phyloP scores from a whole-genome alignment of 2,329 filamentous ascomycete species.

The Sphaerostilbella broomeana region DNA sequence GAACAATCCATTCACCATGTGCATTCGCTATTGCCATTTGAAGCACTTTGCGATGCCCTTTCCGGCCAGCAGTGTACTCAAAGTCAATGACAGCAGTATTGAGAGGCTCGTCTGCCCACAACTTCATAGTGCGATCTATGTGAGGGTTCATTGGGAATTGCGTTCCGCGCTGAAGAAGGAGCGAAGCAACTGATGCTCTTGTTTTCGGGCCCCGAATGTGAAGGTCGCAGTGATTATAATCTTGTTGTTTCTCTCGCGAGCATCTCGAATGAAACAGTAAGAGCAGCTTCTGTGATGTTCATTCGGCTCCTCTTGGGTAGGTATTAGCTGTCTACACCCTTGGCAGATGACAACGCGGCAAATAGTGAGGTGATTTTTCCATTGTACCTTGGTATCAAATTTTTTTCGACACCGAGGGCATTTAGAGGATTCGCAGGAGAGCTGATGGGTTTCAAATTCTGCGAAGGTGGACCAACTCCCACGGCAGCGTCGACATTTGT shows the following conservation, averaged over 20 bases:
- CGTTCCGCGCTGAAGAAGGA: too few species aligned
- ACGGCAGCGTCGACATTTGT: background rate
- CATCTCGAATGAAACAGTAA: constrained; percentile 1
- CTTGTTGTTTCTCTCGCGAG: background rate
- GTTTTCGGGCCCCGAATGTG: too few species aligned
- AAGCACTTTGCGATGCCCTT: too few species aligned
- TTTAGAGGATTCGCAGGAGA: background rate
- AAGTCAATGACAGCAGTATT: too few species aligned
- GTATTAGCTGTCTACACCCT: background rate
- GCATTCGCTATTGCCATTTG: too few species aligned
- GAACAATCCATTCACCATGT: too few species aligned
- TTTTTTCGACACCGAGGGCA: background rate
- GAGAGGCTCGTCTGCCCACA: too few species aligned
- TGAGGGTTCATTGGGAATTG: too few species aligned
- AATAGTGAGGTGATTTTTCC: constrained; percentile 1
- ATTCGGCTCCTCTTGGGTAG: background rate
- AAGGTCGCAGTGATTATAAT: constrained; percentile 1
- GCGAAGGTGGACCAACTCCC: background rate
- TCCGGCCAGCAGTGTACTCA: too few species aligned
- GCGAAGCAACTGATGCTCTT: background rate
- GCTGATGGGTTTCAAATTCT: background rate
- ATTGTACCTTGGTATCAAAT: background rate
- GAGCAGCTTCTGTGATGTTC: background rate
- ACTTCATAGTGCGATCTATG: too few species aligned
- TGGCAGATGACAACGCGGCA: background rate